These are phyloP conservation scores for Debaryomyces robertsiae DNA, from an alignment of 1,139 yeast species.

Conservation along the genomic window DNA sequence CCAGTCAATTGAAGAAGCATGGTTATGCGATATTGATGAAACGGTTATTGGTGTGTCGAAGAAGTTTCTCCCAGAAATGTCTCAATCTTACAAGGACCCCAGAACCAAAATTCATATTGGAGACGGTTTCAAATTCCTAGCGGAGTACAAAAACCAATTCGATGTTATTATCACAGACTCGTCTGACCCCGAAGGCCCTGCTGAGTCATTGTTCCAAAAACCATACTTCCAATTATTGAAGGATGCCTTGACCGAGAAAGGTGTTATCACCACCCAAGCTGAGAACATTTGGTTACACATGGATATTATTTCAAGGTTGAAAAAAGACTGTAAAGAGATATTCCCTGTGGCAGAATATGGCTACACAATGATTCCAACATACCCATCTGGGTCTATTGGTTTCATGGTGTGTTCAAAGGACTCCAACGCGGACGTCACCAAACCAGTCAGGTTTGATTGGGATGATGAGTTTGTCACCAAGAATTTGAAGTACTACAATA, in stretches of 20 bases:
- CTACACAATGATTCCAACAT: constrained; percentile 87
- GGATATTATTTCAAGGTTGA: constrained; percentile 73
- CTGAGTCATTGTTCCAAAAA: constrained; percentile 83
- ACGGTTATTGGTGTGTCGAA: constrained; percentile 82
- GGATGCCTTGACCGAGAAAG: constrained; percentile 80
- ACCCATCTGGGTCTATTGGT: constrained; percentile 92
- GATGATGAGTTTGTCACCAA: constrained; percentile 61
- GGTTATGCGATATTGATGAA: constrained; percentile 91
- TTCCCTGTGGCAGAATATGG: constrained; percentile 91
- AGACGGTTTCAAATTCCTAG: constrained; percentile 90
- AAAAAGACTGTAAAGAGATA: constrained; percentile 71
- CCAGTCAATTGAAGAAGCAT: constrained; percentile 77
- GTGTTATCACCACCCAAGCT: constrained; percentile 89
- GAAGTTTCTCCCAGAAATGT: constrained; percentile 82
- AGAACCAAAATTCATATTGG: constrained; percentile 82
- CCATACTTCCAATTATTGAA: constrained; percentile 79
- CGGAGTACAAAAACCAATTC: constrained; percentile 67
- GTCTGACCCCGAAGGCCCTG: constrained; percentile 97
- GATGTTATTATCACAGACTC: constrained; percentile 94
- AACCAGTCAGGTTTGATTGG: constrained; percentile 67
- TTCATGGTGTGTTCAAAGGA: constrained; percentile 91
- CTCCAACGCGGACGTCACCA: constrained; percentile 57
- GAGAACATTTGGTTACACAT: constrained; percentile 90
- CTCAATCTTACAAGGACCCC: constrained; percentile 76
- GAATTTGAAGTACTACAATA: constrained; percentile 77